These are phyloP conservation scores for Pseudonitzschia multiseries DNA, from an alignment of 108 stramenopile genomes.

Conservation along the genomic window DNA sequence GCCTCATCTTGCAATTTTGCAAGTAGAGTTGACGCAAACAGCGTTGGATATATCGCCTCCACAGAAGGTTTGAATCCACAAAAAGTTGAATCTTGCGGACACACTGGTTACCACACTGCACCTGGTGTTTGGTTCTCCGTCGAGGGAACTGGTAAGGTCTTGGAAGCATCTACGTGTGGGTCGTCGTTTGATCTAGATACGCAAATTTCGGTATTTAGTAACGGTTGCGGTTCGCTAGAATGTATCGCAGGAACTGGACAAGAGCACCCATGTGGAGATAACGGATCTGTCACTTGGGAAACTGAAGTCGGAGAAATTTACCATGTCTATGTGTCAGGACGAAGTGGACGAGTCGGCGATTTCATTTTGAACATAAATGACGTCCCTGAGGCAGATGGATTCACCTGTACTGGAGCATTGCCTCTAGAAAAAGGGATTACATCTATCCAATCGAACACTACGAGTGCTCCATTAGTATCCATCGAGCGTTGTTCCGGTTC, in stretches of 20 bases:
- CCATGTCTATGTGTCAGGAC: slow-evolving; percentile 30
- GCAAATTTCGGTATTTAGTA: slow-evolving; percentile 32
- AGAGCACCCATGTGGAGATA: slow-evolving; percentile 23
- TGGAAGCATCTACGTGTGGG: slow-evolving; percentile 32
- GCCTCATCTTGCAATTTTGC: slow-evolving; percentile 19
- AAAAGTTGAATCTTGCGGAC: slow-evolving; percentile 29
- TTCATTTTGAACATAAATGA: slow-evolving; percentile 30
- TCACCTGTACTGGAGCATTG: slow-evolving; percentile 14
- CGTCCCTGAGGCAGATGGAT: slow-evolving; percentile 1
- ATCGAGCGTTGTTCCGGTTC: slow-evolving; percentile 5
- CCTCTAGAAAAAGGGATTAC: slow-evolving; percentile 7
- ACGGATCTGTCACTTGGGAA: slow-evolving; percentile 25
- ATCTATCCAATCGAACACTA: slow-evolving; percentile 12
- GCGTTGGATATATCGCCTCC: not conserved
- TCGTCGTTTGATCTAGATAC: slow-evolving; percentile 24
- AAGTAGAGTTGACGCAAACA: slow-evolving; percentile 14
- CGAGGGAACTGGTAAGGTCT: slow-evolving; percentile 27
- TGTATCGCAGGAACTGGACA: slow-evolving; percentile 32
- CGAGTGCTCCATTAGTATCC: not conserved
- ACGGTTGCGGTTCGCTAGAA: slow-evolving; percentile 24
- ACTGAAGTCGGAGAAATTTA: slow-evolving; percentile 23
- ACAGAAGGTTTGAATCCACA: slow-evolving; percentile 15
- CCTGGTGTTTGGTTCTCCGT: slow-evolving; percentile 38
- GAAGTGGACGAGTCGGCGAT: slow-evolving; percentile 25
- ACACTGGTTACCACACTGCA: slow-evolving; percentile 29